Evolutionary conservation across 495 filamentous ascomycete genomes (phyloP), one percentile per base, ranked within the genome.

Genomic region (Hypoxylon subgilvum): DNA sequence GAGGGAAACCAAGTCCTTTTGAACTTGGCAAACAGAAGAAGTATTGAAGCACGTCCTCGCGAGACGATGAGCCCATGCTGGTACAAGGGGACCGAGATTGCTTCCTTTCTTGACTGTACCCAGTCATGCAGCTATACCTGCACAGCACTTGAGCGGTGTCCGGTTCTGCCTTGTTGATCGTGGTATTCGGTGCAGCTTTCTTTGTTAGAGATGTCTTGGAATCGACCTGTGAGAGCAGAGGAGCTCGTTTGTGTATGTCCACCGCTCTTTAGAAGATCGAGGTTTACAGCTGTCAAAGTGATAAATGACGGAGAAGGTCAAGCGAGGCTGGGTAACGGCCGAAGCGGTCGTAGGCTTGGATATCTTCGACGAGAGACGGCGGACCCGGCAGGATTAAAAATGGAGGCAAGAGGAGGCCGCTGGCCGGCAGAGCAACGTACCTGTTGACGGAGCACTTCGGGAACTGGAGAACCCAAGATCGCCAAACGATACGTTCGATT

Each of bases 231-330:
- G 69, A 67, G 57, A 66, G 69, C 27, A 69, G 70, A 70, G 57
- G 47, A 60, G 61, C 40, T 38, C 67, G 73, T 77, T 79, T 77
- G 73, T 70, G 61, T 41, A 45, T 42, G 62, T 43, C 75, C 74
- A 78, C 76, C 76, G 75, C 75, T 72, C 64, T 74, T 78, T 78
- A 50, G 57, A 47, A 42, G 62, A 56, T 71, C 70, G 71, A 75
- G n/a, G 70, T 71, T 69, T 50, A 46, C 45, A 66, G 66, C 57
- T 61, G 62, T 65, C 57, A 75, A 64, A 70, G 53, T 79, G 75
- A 78, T 57, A 74, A 70, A 38, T 76, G 71, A 75, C 59, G 63
- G 32, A 41, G 21, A 13, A 50, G 12, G 19, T 43, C 55, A 57
- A 54, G 54, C 9, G 51, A 57, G 41, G 38, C 18, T 47, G 51